These are phyloP conservation scores for Coemansia sp. DNA, from an alignment of 192 early-diverging fungal genomes.

Conservation along the genomic window DNA sequence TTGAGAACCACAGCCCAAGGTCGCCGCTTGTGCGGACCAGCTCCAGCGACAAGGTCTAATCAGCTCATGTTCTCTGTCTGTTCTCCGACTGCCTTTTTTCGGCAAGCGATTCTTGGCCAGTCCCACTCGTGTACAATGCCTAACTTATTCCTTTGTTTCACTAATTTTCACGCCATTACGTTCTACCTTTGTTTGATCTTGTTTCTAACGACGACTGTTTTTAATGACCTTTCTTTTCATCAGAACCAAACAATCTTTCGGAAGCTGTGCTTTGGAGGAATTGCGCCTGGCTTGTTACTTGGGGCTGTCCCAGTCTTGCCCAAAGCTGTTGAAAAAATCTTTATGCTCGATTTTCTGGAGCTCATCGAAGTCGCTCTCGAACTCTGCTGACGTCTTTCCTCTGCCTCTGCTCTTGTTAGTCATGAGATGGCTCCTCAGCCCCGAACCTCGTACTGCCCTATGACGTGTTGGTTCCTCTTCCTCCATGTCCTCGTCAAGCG, in stretches of 20 bases:
- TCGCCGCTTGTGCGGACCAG: not conserved
- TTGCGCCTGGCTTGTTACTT: slow-evolving; percentile 1
- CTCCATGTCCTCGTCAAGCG: not conserved
- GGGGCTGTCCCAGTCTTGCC: slow-evolving; percentile 26
- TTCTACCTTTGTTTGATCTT: not conserved
- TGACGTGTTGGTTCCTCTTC: not conserved
- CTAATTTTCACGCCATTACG: not conserved
- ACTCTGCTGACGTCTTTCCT: not conserved
- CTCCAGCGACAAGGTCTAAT: slow-evolving; percentile 8
- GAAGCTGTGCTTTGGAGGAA: not conserved
- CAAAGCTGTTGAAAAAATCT: slow-evolving; percentile 41
- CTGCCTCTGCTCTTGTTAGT: not conserved
- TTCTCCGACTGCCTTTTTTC: not conserved
- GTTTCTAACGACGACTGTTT: not conserved
- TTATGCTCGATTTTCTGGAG: slow-evolving; percentile 23
- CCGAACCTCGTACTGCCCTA: not conserved
- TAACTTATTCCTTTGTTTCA: not conserved
- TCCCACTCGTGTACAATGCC: not conserved
- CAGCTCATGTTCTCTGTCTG: not conserved
- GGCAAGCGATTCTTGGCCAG: slow-evolving; percentile 1
- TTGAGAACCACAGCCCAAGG: slow-evolving; percentile 19
- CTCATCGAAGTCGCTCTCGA: slow-evolving; percentile 14
- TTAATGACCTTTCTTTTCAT: slow-evolving; percentile 6
- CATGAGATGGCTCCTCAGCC: not conserved
- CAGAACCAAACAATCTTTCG: not conserved